Percentiles rank a stretch among this genome's conserved stretches.
Evolutionary conservation across 148 eudicot genomes (phyloP).

Genomic region (Gaultheria prostrata): DNA sequence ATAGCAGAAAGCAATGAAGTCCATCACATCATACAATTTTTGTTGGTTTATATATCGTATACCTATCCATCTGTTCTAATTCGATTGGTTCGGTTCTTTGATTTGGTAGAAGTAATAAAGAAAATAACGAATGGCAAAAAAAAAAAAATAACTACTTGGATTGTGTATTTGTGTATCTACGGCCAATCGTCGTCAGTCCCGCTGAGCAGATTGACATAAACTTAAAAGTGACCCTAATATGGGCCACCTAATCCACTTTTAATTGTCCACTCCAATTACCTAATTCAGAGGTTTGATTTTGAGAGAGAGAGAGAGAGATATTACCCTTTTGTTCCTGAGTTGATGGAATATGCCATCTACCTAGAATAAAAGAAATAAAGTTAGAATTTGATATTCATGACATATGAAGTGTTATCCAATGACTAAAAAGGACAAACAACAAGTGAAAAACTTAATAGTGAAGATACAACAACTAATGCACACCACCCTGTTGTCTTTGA

Average conservation of each 20-base stretch:
- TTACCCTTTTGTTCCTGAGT: background rate
- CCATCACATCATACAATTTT: background rate
- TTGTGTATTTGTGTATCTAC: background rate
- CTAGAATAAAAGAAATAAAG: background rate
- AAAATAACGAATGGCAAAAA: background rate
- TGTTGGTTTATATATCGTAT: background rate
- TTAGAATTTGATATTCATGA: background rate
- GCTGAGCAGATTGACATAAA: background rate
- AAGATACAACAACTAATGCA: background rate
- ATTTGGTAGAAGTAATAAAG: background rate
- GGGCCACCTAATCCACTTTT: constrained; percentile 7
- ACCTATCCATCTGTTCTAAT: background rate
- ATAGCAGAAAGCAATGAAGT: background rate
- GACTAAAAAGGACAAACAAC: background rate
- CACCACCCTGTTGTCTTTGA: background rate
- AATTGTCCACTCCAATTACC: background rate
- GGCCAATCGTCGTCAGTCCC: background rate
- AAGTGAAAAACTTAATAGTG: background rate
- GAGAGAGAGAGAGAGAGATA: background rate
- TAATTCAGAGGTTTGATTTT: background rate
- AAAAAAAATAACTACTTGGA: background rate
- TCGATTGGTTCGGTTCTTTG: background rate
- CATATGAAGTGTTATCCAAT: background rate
- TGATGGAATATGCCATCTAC: background rate
- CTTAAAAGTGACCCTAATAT: background rate